phyloP scores from a whole-genome alignment of 1,284 basidiomycete genomes.

The Boletus semigastroideus region DNA sequence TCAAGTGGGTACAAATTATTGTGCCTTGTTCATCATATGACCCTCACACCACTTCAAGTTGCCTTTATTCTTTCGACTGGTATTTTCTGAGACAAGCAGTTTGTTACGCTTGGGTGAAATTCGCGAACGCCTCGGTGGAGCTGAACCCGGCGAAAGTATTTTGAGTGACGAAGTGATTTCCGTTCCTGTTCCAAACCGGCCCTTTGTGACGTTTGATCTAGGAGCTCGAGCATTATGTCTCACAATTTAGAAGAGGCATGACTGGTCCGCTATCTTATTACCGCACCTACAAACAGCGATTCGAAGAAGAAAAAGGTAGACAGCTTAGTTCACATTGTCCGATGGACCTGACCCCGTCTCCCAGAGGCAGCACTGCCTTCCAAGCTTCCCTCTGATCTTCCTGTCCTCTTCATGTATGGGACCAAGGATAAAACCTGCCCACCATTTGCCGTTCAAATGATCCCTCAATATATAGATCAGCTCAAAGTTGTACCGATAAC shows the following conservation, averaged over 20 bases:
- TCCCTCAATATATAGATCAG: slow-evolving; percentile 46
- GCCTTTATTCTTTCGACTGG: slow-evolving; percentile 16
- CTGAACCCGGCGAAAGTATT: slow-evolving; percentile 12
- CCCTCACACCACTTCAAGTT: slow-evolving; percentile 16
- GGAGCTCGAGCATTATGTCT: slow-evolving; percentile 54
- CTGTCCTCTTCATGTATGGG: slow-evolving; percentile 63
- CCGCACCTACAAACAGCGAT: slow-evolving; percentile 53
- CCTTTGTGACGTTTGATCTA: slow-evolving; percentile 23
- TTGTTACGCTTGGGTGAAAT: slow-evolving; percentile 7
- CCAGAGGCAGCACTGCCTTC: slow-evolving; percentile 39
- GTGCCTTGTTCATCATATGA: neutral
- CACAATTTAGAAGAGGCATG: slow-evolving; percentile 53
- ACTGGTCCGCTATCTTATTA: slow-evolving; percentile 71
- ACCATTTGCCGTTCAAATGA: slow-evolving; percentile 38
- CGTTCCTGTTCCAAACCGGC: neutral
- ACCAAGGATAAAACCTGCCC: slow-evolving; percentile 47
- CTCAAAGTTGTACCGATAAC: slow-evolving; percentile 51
- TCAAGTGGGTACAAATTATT: slow-evolving; percentile 38
- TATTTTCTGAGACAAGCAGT: slow-evolving; percentile 5
- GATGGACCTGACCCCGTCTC: slow-evolving; percentile 1
- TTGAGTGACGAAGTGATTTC: slow-evolving; percentile 21
- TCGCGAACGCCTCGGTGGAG: slow-evolving; percentile 2
- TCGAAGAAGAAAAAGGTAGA: slow-evolving; percentile 63
- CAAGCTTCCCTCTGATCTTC: slow-evolving; percentile 45
- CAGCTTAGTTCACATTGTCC: neutral